A percentile compares a stretch with the other conserved stretches of the same genome.
Evolutionary conservation across 2,329 filamentous ascomycete genomes (phyloP).

Genomic region (Diaporthe longicolla): DNA sequence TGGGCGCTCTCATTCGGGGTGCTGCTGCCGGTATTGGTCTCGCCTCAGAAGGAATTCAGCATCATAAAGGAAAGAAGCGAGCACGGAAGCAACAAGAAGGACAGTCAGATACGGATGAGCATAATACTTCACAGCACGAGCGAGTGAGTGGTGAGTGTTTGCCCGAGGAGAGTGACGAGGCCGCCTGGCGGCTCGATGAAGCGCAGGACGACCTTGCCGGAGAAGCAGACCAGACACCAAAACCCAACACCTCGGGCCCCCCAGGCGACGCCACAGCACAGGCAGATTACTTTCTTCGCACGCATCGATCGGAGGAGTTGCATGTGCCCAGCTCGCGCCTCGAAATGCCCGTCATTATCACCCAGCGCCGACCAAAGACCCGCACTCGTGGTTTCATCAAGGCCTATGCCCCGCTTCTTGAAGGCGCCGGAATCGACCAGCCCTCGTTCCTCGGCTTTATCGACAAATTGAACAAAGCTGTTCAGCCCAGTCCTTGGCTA

Average conservation of each 20-base stretch:
- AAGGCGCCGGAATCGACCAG: slow-evolving; percentile 62
- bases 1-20: slow-evolving; percentile 38
- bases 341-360: slow-evolving; percentile 61
- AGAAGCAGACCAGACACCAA: neutral
- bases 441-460: slow-evolving; percentile 64
- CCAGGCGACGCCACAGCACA: slow-evolving; percentile 15
- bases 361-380: slow-evolving; percentile 64
- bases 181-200: slow-evolving; percentile 39
- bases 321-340: slow-evolving; percentile 44
- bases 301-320: slow-evolving; percentile 9
- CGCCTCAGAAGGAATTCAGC: slow-evolving; percentile 43
- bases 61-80: slow-evolving; percentile 44
- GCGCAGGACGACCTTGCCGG: slow-evolving; percentile 36
- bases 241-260: neutral
- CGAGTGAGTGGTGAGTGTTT: neutral
- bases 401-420: slow-evolving; percentile 66
- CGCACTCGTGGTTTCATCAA: slow-evolving; percentile 65
- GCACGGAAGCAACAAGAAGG: slow-evolving; percentile 27
- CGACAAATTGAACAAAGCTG: slow-evolving; percentile 60
- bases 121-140: neutral
- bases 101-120: neutral
- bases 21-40: slow-evolving; percentile 44
- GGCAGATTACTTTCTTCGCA: slow-evolving; percentile 33
- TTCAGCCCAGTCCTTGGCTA: slow-evolving; percentile 52
- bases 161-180: slow-evolving; percentile 24